Percentiles rank a stretch among this genome's conserved stretches.
Evolutionary conservation across 495 filamentous ascomycete genomes (phyloP).

Genomic region (Barbatosphaeria neglecta): DNA sequence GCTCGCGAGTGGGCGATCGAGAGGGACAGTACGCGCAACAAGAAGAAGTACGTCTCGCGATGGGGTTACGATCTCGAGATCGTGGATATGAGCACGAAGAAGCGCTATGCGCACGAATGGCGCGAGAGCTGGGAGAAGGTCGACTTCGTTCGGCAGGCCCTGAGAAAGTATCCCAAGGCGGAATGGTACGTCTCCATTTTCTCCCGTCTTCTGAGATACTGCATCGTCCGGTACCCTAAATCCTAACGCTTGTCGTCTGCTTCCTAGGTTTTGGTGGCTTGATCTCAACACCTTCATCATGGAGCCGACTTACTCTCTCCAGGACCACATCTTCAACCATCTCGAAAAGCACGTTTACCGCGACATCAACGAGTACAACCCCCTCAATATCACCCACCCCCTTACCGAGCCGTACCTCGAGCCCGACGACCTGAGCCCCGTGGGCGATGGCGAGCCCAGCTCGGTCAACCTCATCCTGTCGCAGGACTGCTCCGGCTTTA

Average conservation of each 20-base stretch:
- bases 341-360: conserved; percentile 71
- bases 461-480: conserved; percentile 83
- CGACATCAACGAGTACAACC: conserved; percentile 94
- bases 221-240: too few relatives aligned
- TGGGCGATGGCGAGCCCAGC: conserved; percentile 58
- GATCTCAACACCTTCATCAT: conserved; percentile 97
- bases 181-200: conserved; percentile 63
- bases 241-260: too few relatives aligned
- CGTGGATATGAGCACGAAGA: conserved; percentile 96
- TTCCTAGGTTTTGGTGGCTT: conserved; percentile 91
- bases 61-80: conserved; percentile 97
- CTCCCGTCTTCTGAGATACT: too few relatives aligned
- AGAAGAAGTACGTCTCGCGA: conserved; percentile 68
- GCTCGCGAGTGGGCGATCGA: conserved; percentile 97
- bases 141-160: conserved; percentile 80
- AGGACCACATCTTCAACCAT: conserved; percentile 78
- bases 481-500: conserved; percentile 94
- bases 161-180: conserved; percentile 87
- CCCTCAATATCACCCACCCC: conserved; percentile 85
- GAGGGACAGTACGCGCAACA: conserved; percentile 90
- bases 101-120: conserved; percentile 98
- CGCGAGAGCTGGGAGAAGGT: conserved; percentile 99
- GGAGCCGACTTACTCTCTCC: conserved; percentile 86
- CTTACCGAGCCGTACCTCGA: conserved; percentile 63
- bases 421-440: conserved; percentile 50